Conservation (phyloP, 1,139 yeast species). For the Scheffersomyces stambukii region DNA sequence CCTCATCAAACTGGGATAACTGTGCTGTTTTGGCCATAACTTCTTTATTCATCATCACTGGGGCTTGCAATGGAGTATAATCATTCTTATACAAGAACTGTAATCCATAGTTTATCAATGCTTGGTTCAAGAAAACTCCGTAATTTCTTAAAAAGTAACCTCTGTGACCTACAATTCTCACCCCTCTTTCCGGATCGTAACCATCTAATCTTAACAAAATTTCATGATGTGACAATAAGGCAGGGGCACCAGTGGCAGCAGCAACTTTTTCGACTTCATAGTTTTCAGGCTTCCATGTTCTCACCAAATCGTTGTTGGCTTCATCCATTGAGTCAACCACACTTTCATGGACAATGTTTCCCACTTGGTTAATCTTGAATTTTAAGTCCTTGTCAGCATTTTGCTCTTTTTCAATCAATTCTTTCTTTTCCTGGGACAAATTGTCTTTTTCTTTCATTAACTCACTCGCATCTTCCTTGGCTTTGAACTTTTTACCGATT, state of each 20-base stretch:
- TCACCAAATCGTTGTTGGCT: conserved; percentile 82
- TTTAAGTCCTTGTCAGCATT: conserved; percentile 74
- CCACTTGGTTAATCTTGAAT: conserved; percentile 80
- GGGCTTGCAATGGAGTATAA: conserved; percentile 93
- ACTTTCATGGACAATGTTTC: conserved; percentile 88
- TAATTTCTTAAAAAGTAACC: conserved; percentile 93
- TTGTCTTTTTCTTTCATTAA: conserved; percentile 77
- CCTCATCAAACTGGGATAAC: conserved; percentile 96
- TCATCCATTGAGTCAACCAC: conserved; percentile 88
- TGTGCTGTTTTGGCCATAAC: conserved; percentile 99
- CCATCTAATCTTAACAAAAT: conserved; percentile 92
- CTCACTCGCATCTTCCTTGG: conserved; percentile 89
- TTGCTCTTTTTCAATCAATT: conserved; percentile 62
- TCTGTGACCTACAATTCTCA: conserved; percentile 95
- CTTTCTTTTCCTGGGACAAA: conserved; percentile 66
- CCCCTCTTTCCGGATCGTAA: conserved; percentile 98
- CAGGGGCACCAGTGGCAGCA: conserved; percentile 70
- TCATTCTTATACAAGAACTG: conserved; percentile 75
- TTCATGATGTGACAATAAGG: conserved; percentile 91
- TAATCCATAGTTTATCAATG: conserved; percentile 93
- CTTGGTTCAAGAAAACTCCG: conserved; percentile 97
- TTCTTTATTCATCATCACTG: conserved; percentile 99
- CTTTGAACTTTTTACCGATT: conserved; percentile 87
- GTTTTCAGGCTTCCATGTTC: conserved; percentile 76
- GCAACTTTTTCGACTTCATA: conserved; percentile 60